Base-by-base conservation (phyloP, 2,329 filamentous ascomycete species). In the Cordyceps militaris region DNA sequence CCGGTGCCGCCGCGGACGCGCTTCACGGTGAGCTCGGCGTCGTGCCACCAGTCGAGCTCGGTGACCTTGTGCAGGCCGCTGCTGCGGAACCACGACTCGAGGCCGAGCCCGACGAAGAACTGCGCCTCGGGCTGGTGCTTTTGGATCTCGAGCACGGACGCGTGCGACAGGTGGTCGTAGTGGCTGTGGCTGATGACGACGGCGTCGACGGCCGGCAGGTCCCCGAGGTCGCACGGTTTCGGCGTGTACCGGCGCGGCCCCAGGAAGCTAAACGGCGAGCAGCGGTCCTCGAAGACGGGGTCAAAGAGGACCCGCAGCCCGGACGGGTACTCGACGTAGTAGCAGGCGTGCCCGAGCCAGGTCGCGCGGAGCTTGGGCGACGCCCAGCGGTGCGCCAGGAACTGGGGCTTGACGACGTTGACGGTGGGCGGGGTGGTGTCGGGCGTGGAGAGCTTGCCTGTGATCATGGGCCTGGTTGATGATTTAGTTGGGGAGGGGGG, bases 41-140 rank as follows among this genome's bases (percentile, higher is more conserved):
- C 86, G 64, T 96, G 86, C 93, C 93, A 97, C 93, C 93, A 97
- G 73, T 97, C 93, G 66, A 97, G 71, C 74, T 97, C 92, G 0
- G 90, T 95, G 44, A 93, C 86, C 59, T 91, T 89, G 1, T 80
- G 62, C 56, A 96, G 82, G 1, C 89, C 90, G 26, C 78, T 79
- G 3, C 78, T 74, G 48, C 78, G 76, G 70, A 97, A 96, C 92
- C 92, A 97, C 49, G 81, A 76, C 71, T 88, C 89, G 58, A 96
- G 83, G 2, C 91, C 91, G 4, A 96, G 73, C 0, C 91, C 90
- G 23, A 91, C 91, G 62, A 96, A 94, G 74, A 94, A 97, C 62
- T 95, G 90, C 42, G 84, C 91, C 14, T 88, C 80, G 0, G 91
- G 91, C 66, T 94, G 85, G 54, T 81, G 77, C 63, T 83, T 79